Evolutionary conservation across 805 yeast genomes (phyloP), one percentile per base, ranked within the genome.

Genomic region (Peterozyma toletana): DNA sequence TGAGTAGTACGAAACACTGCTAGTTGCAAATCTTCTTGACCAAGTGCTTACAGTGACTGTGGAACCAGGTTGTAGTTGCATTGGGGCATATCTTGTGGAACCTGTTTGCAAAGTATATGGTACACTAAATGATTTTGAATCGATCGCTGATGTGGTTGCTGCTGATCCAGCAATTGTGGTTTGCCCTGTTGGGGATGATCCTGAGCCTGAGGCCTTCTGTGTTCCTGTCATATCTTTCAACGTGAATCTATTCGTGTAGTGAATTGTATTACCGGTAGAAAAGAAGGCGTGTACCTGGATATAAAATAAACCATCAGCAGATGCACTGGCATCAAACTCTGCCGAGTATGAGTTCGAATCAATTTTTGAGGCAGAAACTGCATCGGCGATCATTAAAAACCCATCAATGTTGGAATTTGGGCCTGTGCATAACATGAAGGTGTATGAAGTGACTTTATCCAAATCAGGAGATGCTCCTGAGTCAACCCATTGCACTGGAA

Each of bases 31-130:
- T 50, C 78, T 69, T 52, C 80, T 73, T 10, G 83, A 59, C 82
- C 90, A 83, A 3, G 81, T 63, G 9, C 83, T 71, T 34, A 69
- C 76, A 0, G 96, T 85, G 21, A 88, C 76, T 9, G 64, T 66
- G 1, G 84, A 56, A 3, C 83, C 86, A 5, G 99, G 97, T 63
- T 88, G 96, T 47, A 70, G 59, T 65, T 90, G 97, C 96, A 89
- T 87, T 42, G 97, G 96, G 1, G 98, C 97, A 61, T 65, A 86
- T 53, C 90, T 75, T 9, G 86, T 77, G 16, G 53, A 62, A 30
- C 96, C 96, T 0, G 93, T 83, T 66, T 91, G 98, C 53, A 53
- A 50, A 2, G 86, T 75, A 64, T 90, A 91, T 2, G 95, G 74
- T 6, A 89, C 66, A 2, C 81, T 58, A 59, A 83, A 83, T 2